phyloP scores from a whole-genome alignment of 1,139 yeast species.

The Pichia sp. region DNA sequence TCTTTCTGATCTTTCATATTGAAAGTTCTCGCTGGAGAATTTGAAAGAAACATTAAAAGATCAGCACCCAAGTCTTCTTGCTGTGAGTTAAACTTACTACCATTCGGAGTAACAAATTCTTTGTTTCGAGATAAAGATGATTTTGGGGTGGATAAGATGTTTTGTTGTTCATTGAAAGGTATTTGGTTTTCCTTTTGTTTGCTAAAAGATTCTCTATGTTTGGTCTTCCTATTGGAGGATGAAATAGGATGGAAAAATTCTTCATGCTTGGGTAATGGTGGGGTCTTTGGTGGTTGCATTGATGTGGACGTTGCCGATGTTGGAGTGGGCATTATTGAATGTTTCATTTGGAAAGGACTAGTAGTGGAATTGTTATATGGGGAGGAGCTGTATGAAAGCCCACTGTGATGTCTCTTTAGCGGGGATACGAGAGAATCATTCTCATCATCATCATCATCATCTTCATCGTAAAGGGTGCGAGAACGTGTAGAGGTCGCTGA shows the following conservation, averaged over 20 bases:
- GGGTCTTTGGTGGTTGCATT: constrained; percentile 21
- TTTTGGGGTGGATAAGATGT: constrained; percentile 27
- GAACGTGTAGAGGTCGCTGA: constrained; percentile 4
- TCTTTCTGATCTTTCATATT: constrained; percentile 16
- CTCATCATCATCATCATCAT: constrained; percentile 6
- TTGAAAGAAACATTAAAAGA: constrained; percentile 70
- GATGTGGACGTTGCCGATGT: constrained; percentile 13
- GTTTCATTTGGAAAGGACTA: constrained; percentile 16
- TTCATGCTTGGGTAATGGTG: constrained; percentile 21
- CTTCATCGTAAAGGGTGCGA: constrained; percentile 5
- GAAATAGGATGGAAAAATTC: constrained; percentile 5
- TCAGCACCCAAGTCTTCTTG: constrained; percentile 77
- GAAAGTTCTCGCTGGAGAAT: constrained; percentile 72
- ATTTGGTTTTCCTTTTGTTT: constrained; percentile 3
- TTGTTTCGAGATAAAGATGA: constrained; percentile 5
- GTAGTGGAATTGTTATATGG: constrained; percentile 18
- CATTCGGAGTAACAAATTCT: constrained; percentile 24
- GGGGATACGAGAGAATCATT: constrained; percentile 21
- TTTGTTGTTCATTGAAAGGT: background rate
- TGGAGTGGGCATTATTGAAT: constrained; percentile 9
- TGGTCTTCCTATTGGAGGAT: background rate
- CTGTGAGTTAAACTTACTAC: constrained; percentile 13
- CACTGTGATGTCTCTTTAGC: constrained; percentile 21
- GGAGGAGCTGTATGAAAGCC: constrained; percentile 24
- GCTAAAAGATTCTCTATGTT: background rate